These are phyloP conservation scores for Rubia balearica DNA, from an alignment of 305 asterid species.

Conservation along the genomic window DNA sequence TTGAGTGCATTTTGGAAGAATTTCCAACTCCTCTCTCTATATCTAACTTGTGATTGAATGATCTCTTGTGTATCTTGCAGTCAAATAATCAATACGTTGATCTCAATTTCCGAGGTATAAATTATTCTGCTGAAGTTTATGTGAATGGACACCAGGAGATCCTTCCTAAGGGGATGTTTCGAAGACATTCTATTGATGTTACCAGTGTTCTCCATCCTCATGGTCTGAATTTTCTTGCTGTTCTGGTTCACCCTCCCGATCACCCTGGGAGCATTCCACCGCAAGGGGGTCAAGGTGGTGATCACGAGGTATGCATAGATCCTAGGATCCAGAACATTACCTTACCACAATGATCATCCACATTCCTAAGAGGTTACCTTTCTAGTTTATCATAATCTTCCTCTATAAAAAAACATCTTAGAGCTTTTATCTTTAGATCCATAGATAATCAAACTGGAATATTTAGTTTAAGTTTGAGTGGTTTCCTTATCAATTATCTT, in stretches of 20 bases:
- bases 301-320: constrained; percentile 72
- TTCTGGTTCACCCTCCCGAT: constrained; percentile 92
- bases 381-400: background rate
- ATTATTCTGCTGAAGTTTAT: constrained; percentile 85
- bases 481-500: background rate
- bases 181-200: constrained; percentile 76
- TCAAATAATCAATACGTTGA: constrained; percentile 50
- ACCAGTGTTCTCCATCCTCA: constrained; percentile 50
- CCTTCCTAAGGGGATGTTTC: constrained; percentile 96
- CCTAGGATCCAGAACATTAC: constrained; percentile 3
- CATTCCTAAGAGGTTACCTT: background rate
- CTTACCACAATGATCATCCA: background rate
- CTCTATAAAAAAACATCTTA: background rate
- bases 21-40: background rate
- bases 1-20: background rate
- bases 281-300: constrained; percentile 97
- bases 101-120: constrained; percentile 80
- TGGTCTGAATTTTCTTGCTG: constrained; percentile 78
- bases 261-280: constrained; percentile 95
- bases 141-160: constrained; percentile 77
- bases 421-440: background rate
- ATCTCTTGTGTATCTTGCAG: constrained; percentile 45
- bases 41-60: constrained; percentile 16
- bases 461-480: background rate
- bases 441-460: background rate